Evolutionary conservation across 179 eudicot species (phyloP).

Genomic region (Drosera spatulata): DNA sequence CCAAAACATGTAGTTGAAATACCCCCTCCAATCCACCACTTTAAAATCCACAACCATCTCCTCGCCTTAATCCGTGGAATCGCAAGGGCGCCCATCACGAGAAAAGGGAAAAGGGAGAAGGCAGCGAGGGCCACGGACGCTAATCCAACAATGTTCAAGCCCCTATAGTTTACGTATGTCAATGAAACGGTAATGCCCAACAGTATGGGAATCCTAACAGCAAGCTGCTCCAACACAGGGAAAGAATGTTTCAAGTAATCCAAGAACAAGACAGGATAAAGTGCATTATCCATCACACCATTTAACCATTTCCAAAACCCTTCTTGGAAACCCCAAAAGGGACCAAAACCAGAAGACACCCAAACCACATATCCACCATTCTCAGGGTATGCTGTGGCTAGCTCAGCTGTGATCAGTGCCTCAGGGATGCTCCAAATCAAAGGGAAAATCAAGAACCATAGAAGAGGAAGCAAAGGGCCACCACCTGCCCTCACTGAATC

Average conservation of each 20-base stretch:
- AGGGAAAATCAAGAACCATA: constrained; percentile 67
- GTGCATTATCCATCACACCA: constrained; percentile 78
- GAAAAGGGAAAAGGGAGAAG: constrained; percentile 53
- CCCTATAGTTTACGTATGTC: constrained; percentile 65
- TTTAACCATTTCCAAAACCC: constrained; percentile 82
- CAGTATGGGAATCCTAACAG: constrained; percentile 50
- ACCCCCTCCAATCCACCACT: constrained; percentile 55
- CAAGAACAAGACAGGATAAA: constrained; percentile 65
- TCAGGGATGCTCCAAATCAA: constrained; percentile 75
- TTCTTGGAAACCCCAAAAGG: constrained; percentile 80
- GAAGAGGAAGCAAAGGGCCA: constrained; percentile 53
- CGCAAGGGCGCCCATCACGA: constrained; percentile 44
- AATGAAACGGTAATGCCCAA: constrained; percentile 41
- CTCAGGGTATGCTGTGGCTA: constrained; percentile 59
- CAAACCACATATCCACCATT: constrained; percentile 82
- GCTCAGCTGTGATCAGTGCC: constrained; percentile 64
- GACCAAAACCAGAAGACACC: constrained; percentile 71
- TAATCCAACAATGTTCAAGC: constrained; percentile 58
- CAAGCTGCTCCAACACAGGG: constrained; percentile 25
- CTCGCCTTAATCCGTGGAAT: constrained; percentile 42
- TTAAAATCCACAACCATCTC: constrained; percentile 36
- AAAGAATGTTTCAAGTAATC: constrained; percentile 62
- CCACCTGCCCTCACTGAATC: constrained; percentile 57
- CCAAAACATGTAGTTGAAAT: constrained; percentile 69
- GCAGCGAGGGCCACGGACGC: constrained; percentile 48